phyloP scores from a whole-genome alignment of 805 yeast species.

The Wickerhamiella siamensis region DNA sequence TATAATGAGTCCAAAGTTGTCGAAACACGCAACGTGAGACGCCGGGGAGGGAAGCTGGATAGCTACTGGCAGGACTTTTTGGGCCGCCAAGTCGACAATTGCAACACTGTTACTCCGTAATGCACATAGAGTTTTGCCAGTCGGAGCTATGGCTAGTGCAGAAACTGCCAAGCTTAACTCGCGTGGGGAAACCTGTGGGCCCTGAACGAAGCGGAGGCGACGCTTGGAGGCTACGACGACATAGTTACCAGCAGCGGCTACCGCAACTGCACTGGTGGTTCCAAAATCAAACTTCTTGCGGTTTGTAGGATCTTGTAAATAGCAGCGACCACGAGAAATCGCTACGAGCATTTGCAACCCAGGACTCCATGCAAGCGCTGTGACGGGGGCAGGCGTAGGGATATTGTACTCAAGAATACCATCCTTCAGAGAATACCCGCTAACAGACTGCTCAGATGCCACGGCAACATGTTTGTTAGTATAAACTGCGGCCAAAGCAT shows the following conservation, averaged over 20 bases:
- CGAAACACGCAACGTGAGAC: neutral
- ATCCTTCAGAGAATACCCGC: neutral
- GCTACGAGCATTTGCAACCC: neutral
- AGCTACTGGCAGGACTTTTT: neutral
- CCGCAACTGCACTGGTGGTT: neutral
- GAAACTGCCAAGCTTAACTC: neutral
- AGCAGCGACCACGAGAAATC: neutral
- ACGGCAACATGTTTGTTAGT: neutral
- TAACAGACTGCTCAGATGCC: neutral
- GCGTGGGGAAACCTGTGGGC: neutral
- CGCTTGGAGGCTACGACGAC: conserved; percentile 3
- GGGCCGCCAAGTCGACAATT: neutral
- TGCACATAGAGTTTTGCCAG: neutral
- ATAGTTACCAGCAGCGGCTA: neutral
- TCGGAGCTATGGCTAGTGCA: neutral
- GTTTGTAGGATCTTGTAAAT: neutral
- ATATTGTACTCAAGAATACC: neutral
- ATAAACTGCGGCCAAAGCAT: neutral
- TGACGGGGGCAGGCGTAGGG: neutral
- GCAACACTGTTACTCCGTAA: neutral
- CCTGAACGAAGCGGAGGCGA: neutral
- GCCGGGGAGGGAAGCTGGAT: neutral
- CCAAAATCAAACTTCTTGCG: neutral
- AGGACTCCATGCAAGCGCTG: neutral
- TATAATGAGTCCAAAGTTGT: neutral